Conservation (phyloP, 257 asterid species). For the Anisodus acutangulus region DNA sequence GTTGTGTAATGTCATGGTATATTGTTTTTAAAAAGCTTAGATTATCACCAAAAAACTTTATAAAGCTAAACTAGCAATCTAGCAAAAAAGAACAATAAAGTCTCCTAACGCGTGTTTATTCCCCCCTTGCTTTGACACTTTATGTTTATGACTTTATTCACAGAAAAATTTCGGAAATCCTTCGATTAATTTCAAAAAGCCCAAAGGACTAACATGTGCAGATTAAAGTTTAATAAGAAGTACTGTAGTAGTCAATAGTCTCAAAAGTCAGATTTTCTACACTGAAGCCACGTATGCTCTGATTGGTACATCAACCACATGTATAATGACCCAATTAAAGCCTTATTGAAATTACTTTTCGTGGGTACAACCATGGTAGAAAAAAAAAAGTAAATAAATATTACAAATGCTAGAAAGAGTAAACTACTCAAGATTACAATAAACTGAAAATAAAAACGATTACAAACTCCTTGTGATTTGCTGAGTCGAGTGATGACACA, state of each 20-base stretch:
- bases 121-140: background rate
- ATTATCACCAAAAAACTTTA: constrained; percentile 34
- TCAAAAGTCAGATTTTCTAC: background rate
- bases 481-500: too few relatives aligned
- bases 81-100: constrained; percentile 23
- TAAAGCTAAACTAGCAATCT: constrained; percentile 33
- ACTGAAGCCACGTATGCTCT: background rate
- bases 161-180: background rate
- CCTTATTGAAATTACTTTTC: too few relatives aligned
- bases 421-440: too few relatives aligned
- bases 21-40: background rate
- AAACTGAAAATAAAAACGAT: too few relatives aligned
- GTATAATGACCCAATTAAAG: constrained; percentile 21
- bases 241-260: background rate
- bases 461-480: too few relatives aligned
- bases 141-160: background rate
- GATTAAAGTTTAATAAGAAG: background rate
- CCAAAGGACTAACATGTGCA: background rate
- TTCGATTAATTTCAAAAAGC: background rate
- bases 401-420: too few relatives aligned
- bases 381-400: too few relatives aligned
- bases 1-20: background rate
- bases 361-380: too few relatives aligned
- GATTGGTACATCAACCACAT: constrained; percentile 18
- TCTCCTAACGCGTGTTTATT: constrained; percentile 33